Evolutionary conservation across 176 grass and related monocot species (phyloP).

Genomic region (Eremochloa ophiuroides): DNA sequence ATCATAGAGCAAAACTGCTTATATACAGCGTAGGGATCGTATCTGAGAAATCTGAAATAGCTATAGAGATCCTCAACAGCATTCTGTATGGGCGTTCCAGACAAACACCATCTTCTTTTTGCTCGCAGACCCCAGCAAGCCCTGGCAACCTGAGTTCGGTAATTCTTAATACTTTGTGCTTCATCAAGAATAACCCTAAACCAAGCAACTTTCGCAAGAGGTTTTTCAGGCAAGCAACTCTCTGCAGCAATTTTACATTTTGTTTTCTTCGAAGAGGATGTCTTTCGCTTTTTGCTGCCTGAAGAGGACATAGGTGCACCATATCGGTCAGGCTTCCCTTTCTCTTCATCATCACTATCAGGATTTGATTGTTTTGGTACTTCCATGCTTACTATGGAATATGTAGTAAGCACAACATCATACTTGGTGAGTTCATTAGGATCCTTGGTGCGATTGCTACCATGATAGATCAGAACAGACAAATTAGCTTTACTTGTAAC

Average conservation of each 20-base stretch:
- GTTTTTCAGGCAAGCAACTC: conserved; percentile 59
- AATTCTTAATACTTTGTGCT: conserved; percentile 99
- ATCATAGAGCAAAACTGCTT: conserved; percentile 84
- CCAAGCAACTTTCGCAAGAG: conserved; percentile 92
- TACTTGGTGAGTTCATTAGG: conserved; percentile 79
- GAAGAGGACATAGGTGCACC: conserved; percentile 29
- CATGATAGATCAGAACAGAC: conserved; percentile 90
- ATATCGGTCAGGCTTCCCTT: conserved; percentile 66
- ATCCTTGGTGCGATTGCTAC: conserved; percentile 88
- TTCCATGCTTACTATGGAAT: conserved; percentile 98
- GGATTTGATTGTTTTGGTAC: conserved; percentile 89
- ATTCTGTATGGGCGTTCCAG: conserved; percentile 98
- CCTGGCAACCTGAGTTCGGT: conserved; percentile 90
- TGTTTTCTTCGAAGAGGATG: conserved; percentile 37
- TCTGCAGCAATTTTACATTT: conserved; percentile 41
- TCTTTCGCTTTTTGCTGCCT: conserved; percentile 72
- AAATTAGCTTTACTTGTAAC: conserved; percentile 80
- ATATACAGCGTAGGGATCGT: conserved; percentile 69
- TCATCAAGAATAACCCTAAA: conserved; percentile 99
- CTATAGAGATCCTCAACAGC: conserved; percentile 95
- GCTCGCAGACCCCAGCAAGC: conserved; percentile 95
- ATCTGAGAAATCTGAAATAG: conserved; percentile 97
- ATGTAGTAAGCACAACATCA: conserved; percentile 98
- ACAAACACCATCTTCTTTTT: conserved; percentile 99
- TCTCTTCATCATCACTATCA: conserved; percentile 86